Evolutionary conservation across 768 basidiomycete genomes (phyloP).

Genomic region (Suillus bovinus): DNA sequence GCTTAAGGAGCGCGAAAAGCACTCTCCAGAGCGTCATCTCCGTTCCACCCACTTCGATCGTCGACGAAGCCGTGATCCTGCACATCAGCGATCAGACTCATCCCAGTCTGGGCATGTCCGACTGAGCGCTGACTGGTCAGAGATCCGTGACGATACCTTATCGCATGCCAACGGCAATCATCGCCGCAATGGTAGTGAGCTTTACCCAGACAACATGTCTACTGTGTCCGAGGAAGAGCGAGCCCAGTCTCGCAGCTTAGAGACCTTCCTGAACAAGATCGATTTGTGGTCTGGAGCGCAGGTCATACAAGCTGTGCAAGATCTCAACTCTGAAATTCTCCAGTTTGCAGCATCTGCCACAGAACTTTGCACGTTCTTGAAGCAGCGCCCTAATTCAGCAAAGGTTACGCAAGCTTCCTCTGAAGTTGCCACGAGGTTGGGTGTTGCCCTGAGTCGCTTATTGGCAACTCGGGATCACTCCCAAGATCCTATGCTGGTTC

Average conservation of each 20-base stretch:
- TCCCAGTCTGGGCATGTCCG: slow-evolving; percentile 32
- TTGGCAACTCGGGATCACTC: slow-evolving; percentile 66
- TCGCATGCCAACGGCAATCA: slow-evolving; percentile 18
- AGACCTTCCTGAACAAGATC: slow-evolving; percentile 71
- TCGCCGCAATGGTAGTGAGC: slow-evolving; percentile 16
- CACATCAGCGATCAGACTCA: slow-evolving; percentile 31
- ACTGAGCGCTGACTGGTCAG: slow-evolving; percentile 35
- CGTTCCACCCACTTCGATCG: slow-evolving; percentile 26
- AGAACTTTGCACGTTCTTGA: slow-evolving; percentile 60
- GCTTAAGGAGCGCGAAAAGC: slow-evolving; percentile 42
- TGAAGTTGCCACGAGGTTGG: slow-evolving; percentile 64
- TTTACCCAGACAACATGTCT: slow-evolving; percentile 25
- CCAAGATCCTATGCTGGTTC: slow-evolving; percentile 75
- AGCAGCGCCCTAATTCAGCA: slow-evolving; percentile 38
- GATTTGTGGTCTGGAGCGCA: slow-evolving; percentile 78
- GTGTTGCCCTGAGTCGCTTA: slow-evolving; percentile 58
- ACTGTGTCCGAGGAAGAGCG: slow-evolving; percentile 50
- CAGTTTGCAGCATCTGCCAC: slow-evolving; percentile 77
- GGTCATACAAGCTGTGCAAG: slow-evolving; percentile 75
- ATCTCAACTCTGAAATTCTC: slow-evolving; percentile 80
- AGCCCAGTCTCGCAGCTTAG: slow-evolving; percentile 57
- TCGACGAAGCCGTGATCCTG: slow-evolving; percentile 30
- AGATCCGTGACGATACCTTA: slow-evolving; percentile 21
- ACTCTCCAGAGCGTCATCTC: slow-evolving; percentile 25
- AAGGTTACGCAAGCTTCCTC: slow-evolving; percentile 53